Evolutionary conservation across 2,329 filamentous ascomycete species (phyloP), one percentile per base, ranked within the genome.

Genomic region (Diplodia seriata): DNA sequence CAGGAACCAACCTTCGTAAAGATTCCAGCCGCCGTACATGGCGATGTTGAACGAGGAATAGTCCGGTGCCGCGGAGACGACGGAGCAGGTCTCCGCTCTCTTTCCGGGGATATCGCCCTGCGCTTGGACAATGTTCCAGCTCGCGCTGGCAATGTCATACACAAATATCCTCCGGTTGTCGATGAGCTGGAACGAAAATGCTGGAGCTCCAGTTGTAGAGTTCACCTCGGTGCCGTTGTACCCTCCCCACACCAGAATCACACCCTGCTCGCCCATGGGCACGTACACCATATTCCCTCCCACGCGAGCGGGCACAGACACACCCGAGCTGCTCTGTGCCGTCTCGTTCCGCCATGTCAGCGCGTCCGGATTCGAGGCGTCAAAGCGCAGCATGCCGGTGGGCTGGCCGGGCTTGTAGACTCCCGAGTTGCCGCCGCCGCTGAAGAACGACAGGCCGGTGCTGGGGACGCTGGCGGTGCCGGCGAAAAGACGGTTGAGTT

Each of bases 1-100:
- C 55, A 29, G 23, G 23, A 49, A 49, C 56, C 47, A 4, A 61
- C 56, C 11, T 4, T 49, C 23, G 14, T 62, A 62, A 43, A 54
- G 36, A 33, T 68, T 36, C 67, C 67, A 68, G 23, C 67, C 67
- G 15, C 67, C 67, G 43, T 68, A 50, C 20, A 68, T 66, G 36
- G 67, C 65, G 5, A 68, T 43, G 36, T 68, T 64, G 49, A 68
- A 55, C n/a, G 49, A 55, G 8, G 67, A 68, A 18, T 50, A 15
- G 26, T 68, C 67, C 38, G 67, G 67, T 20, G 67, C 67, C 20
- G 59, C 61, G 0, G 50, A 56, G 15, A 68, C 62, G 18, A 53
- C 53, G n/a, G 67, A 38, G 29, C 67, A 68, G 15, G 40, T 23
- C 50, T 65, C 59, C 7, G 62, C 18, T 7, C 67, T 51, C 7